Conservation (phyloP, 2,329 filamentous ascomycete species). For the Aaosphaeria pasadenensis region DNA sequence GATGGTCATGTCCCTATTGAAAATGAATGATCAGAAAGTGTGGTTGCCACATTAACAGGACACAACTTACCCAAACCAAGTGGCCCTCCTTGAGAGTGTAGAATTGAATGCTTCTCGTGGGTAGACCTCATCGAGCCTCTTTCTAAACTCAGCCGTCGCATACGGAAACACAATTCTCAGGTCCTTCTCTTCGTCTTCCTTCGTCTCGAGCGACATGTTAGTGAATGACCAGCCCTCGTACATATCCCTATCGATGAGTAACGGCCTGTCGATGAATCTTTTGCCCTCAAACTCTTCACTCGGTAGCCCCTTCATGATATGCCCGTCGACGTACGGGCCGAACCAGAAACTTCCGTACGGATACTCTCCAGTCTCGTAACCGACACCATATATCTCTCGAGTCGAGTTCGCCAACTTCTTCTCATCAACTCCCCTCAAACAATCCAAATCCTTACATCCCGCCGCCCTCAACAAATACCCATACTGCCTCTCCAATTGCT, state of each 20-base stretch:
- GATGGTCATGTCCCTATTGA: conserved; percentile 33
- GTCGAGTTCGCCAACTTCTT: conserved; percentile 11
- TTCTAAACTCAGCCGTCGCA: conserved; percentile 31
- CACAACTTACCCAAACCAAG: conserved; percentile 31
- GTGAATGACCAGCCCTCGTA: conserved; percentile 38
- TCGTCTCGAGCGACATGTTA: conserved; percentile 22
- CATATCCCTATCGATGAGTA: conserved; percentile 29
- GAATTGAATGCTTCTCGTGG: conserved; percentile 30
- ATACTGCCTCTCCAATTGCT: conserved; percentile 29
- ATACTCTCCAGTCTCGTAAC: conserved; percentile 14
- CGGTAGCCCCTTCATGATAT: conserved; percentile 29
- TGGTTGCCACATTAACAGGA: background rate
- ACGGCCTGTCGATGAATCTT: conserved; percentile 34
- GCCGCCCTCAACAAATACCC: conserved; percentile 17
- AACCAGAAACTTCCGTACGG: conserved; percentile 35
- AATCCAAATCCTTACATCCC: conserved; percentile 23
- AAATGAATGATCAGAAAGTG: background rate
- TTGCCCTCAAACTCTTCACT: conserved; percentile 29
- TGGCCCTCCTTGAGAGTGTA: conserved; percentile 36
- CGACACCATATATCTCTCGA: conserved; percentile 15
- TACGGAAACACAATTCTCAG: conserved; percentile 29
- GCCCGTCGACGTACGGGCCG: conserved; percentile 34
- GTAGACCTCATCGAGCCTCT: conserved; percentile 34
- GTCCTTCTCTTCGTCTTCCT: conserved; percentile 25
- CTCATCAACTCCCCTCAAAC: conserved; percentile 16